Conservation (phyloP, 257 asterid species). For the Leptodermis oblonga region DNA sequence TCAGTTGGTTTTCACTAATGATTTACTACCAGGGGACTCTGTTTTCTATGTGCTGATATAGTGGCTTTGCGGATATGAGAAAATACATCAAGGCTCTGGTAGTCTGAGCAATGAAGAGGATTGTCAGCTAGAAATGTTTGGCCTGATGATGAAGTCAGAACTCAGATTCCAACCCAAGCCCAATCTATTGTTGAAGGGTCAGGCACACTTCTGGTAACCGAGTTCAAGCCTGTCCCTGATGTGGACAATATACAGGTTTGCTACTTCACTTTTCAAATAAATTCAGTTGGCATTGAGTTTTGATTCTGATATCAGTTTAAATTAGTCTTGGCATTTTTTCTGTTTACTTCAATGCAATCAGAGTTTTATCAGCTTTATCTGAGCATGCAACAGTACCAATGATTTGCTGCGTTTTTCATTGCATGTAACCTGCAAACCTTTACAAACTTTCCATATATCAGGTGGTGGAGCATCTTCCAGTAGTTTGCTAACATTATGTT, state of each 20-base stretch:
- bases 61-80: constrained; percentile 69
- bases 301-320: not conserved
- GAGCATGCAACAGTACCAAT: not conserved
- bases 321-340: not conserved
- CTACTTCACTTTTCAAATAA: constrained; percentile 1
- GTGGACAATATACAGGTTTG: constrained; percentile 95
- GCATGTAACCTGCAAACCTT: not conserved
- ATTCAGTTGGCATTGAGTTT: not conserved
- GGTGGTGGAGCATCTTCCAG: not conserved
- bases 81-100: constrained; percentile 33
- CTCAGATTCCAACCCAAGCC: constrained; percentile 78
- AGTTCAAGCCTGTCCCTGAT: constrained; percentile 75
- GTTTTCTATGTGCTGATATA: constrained; percentile 93
- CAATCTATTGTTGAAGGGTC: constrained; percentile 88
- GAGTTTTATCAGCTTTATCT: not conserved
- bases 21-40: constrained; percentile 91
- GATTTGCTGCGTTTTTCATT: not conserved
- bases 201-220: constrained; percentile 61
- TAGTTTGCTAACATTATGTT: not conserved
- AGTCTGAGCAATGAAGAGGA: constrained; percentile 41
- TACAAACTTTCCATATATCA: not conserved
- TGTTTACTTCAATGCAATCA: not conserved
- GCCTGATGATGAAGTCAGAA: constrained; percentile 65
- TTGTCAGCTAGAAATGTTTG: constrained; percentile 51
- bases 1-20: constrained; percentile 85